Evolutionary conservation across 2,329 filamentous ascomycete genomes (phyloP), one percentile per base, ranked within the genome.

Genomic region (Lasiodiplodia hormozganensis): DNA sequence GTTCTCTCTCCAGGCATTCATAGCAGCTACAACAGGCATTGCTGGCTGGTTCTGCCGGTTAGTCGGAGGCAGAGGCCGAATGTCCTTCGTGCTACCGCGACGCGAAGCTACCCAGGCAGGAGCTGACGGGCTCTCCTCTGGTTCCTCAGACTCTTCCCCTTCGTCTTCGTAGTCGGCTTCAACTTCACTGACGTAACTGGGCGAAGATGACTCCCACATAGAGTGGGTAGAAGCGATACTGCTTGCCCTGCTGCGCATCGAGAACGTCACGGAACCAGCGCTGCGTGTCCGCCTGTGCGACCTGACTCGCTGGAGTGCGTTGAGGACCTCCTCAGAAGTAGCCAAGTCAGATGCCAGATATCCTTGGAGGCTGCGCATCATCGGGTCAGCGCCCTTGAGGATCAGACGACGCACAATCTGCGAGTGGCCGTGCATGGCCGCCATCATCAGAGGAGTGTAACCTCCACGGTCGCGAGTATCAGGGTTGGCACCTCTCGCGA

Each of bases 401-500:
- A 94, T 89, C 69, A 97, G 85, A 16, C 91, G 88, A 69, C 90
- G 87, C 16, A 95, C 90, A 72, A 96, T 93, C 75, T 93, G 89
- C 12, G 88, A 82, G 74, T 94, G 90, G 70, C 90, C 88, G 77
- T 92, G 90, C 75, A 96, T 86, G 31, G 91, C 89, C 23, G 93
- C 93, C 76, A 95, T 87, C 78, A 96, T 92, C 82, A 96, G 86
- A 16, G 93, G 89, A 4, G 92, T 93, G 78, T 93, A 95, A 25
- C 93, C 93, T 62, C 91, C 90, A 70, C 89, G 90, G 76, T 97
- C 93, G 67, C 89, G 87, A 47, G 89, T 83, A 74, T 95, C 89
- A 0, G 90, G 88, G 74, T 91, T 90, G 23, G 92, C 92, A n/a
- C 92, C 92, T 71, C 92, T 87, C 11, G 90, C 91, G 23, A 96